These are phyloP conservation scores for Phytophthora ramorum DNA, from an alignment of 352 stramenopile genomes.

Conservation along the genomic window DNA sequence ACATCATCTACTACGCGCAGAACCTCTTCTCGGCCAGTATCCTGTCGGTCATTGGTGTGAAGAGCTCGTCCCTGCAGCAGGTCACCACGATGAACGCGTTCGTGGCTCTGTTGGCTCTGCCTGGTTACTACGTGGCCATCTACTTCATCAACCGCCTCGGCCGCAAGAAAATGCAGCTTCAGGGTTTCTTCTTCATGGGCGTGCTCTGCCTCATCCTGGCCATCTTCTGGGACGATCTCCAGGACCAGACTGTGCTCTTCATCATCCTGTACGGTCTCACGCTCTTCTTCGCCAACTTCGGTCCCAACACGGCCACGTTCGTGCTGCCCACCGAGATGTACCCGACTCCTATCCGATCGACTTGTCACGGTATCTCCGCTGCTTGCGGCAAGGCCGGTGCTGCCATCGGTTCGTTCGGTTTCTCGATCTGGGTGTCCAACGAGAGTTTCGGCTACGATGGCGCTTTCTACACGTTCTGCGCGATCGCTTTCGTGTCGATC, in stretches of 20 bases:
- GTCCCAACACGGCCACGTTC: slow-evolving; percentile 86
- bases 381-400: slow-evolving; percentile 12
- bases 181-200: slow-evolving; percentile 72
- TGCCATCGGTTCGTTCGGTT: slow-evolving; percentile 20
- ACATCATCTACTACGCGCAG: slow-evolving; percentile 85
- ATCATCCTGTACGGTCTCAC: slow-evolving; percentile 75
- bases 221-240: slow-evolving; percentile 63
- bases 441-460: slow-evolving; percentile 17
- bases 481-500: slow-evolving; percentile 66
- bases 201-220: slow-evolving; percentile 62
- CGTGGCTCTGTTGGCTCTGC: slow-evolving; percentile 64
- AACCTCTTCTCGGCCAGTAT: slow-evolving; percentile 84
- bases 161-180: slow-evolving; percentile 70
- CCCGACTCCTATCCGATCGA: slow-evolving; percentile 76
- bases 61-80: slow-evolving; percentile 46
- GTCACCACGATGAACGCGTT: slow-evolving; percentile 65
- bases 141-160: slow-evolving; percentile 75
- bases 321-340: slow-evolving; percentile 88
- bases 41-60: slow-evolving; percentile 54
- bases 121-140: slow-evolving; percentile 83
- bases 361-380: slow-evolving; percentile 77
- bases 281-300: slow-evolving; percentile 87
- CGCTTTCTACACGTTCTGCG: slow-evolving; percentile 31
- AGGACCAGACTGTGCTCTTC: slow-evolving; percentile 59
- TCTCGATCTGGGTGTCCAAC: slow-evolving; percentile 21